Base-by-base conservation (phyloP, 2,329 filamentous ascomycete genomes). In the Leptographium procerum region DNA sequence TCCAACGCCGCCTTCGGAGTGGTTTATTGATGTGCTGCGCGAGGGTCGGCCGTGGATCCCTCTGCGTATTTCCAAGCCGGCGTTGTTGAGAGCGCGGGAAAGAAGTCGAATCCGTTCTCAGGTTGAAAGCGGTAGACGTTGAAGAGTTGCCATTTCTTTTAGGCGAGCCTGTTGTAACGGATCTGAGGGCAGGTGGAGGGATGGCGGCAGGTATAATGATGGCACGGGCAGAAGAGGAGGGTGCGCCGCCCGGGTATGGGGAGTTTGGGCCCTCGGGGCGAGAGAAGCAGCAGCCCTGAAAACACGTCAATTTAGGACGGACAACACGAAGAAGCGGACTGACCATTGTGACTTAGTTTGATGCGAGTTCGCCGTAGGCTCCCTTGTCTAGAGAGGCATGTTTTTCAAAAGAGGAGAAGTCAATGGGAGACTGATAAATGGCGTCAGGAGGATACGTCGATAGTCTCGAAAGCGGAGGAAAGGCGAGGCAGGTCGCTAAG, bases 21-120 rank as follows among this genome's bases (percentile, higher is more conserved):
- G 87, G 86, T 64, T 82, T 81, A 66, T 89, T 88, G 67, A 87
- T 86, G 67, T 87, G 86, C 65, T 87, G 79, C 52, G 77, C 75
- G 7, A 85, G 74, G 3, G 79, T 75, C 28, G 70, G 70, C 45
- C 67, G 68, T 50, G 69, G 69, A 26, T 69, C 26, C 14, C 6
- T 13, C 4, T 28, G 47, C 4, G 26, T 9, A n/a, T 13, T 50
- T 16, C 26, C 7, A 4, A 26, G 26, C 5, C n/a, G 24, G 47
- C 13, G 14, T n/a, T 28, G 47, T 4, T 19, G 47, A 13, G 43
- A 7, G 43, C 24, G 19, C 8, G n/a, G 19, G n/a, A 36, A 29
- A 3, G 36, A 40, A 22, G 40, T n/a, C 10, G 57, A 33, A 1
- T 36, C 43, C 14, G 2, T 24, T n/a, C 40, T 29, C 8, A 10